Evolutionary conservation across 352 stramenopile species (phyloP).

Genomic region (Globisporangium megalacanthum): DNA sequence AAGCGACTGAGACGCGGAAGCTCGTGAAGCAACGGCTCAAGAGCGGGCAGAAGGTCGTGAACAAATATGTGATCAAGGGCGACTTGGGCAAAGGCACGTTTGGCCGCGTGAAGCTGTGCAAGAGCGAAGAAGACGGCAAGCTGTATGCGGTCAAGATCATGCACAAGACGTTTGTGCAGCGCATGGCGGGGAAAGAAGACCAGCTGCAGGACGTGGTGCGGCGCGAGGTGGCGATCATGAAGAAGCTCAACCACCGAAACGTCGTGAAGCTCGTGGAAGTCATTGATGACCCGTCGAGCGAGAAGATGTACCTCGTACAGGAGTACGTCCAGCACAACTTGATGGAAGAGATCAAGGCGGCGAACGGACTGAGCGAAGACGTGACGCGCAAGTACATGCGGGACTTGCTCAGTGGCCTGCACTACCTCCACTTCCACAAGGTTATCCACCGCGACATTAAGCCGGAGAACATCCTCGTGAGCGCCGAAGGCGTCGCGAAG

Average conservation of each 20-base stretch:
- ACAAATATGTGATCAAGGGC: conserved; percentile 93
- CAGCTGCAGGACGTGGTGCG: conserved; percentile 78
- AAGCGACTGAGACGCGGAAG: conserved; percentile 72
- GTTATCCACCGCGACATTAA: conserved; percentile 93
- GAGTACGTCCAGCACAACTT: conserved; percentile 93
- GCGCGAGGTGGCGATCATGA: conserved; percentile 95
- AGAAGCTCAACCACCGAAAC: conserved; percentile 92
- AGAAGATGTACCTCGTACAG: conserved; percentile 95
- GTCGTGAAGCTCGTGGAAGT: conserved; percentile 93
- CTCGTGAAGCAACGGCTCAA: conserved; percentile 80
- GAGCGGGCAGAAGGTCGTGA: conserved; percentile 86
- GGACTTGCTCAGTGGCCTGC: conserved; percentile 83
- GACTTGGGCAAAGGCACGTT: conserved; percentile 90
- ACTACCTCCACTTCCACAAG: conserved; percentile 93
- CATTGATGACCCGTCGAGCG: conserved; percentile 90
- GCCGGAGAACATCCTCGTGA: conserved; percentile 85
- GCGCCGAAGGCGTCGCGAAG: conserved; percentile 77
- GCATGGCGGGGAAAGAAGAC: conserved; percentile 83
- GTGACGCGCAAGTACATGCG: conserved; percentile 84
- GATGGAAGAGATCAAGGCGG: conserved; percentile 83
- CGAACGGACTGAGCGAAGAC: conserved; percentile 56
- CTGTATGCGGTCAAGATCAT: conserved; percentile 89
- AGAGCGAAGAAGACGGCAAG: conserved; percentile 71
- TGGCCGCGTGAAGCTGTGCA: conserved; percentile 78
- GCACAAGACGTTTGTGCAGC: conserved; percentile 87